Evolutionary conservation across 495 filamentous ascomycete species (phyloP).

Genomic region (Penicillium crystallinum): DNA sequence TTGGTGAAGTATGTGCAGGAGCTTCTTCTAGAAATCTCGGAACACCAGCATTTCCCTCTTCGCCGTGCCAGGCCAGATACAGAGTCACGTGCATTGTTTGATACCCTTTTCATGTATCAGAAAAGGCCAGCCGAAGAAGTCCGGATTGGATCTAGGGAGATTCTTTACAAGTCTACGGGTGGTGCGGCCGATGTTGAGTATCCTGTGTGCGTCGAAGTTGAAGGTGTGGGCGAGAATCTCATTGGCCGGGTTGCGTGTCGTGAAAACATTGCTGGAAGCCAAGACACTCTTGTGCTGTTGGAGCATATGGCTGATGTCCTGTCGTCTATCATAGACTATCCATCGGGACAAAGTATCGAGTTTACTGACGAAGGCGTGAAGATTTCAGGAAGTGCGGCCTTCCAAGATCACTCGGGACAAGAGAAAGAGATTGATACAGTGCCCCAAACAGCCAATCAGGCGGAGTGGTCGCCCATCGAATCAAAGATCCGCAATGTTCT

Average conservation of each 20-base stretch:
- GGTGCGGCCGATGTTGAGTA: conserved; percentile 65
- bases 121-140: conserved; percentile 27
- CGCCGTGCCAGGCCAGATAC: conserved; percentile 25
- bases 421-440: not conserved
- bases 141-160: not conserved
- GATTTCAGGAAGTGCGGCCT: conserved; percentile 48
- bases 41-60: conserved; percentile 44
- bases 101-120: conserved; percentile 83
- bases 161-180: conserved; percentile 52
- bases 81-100: conserved; percentile 53
- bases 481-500: conserved; percentile 55
- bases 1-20: conserved; percentile 45
- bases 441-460: not conserved
- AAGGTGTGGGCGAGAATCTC: conserved; percentile 48
- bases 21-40: conserved; percentile 62
- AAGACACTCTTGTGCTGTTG: conserved; percentile 44
- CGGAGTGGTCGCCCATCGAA: conserved; percentile 31
- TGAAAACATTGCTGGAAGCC: conserved; percentile 40
- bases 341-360: conserved; percentile 45
- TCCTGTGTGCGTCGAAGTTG: conserved; percentile 75
- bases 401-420: conserved; percentile 12
- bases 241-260: conserved; percentile 69
- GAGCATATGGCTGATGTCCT: conserved; percentile 51
- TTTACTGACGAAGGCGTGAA: conserved; percentile 41
- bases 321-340: conserved; percentile 40